phyloP scores from a whole-genome alignment of 2,329 filamentous ascomycete genomes.

The Dothiorella sarmentorum region DNA sequence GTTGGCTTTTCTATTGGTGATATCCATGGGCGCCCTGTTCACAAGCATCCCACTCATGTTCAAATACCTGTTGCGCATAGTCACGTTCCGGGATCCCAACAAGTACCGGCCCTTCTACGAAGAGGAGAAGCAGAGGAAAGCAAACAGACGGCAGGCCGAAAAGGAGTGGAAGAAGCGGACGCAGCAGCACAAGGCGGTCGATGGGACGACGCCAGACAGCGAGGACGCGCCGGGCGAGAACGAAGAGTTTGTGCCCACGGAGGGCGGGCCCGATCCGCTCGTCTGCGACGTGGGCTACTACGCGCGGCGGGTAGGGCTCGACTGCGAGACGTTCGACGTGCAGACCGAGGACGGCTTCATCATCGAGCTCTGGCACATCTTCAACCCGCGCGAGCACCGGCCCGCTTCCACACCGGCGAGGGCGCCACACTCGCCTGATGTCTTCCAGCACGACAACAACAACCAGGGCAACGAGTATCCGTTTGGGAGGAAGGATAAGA shows the following conservation, averaged over 20 bases:
- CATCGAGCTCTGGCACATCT: conserved; percentile 84
- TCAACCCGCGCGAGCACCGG: conserved; percentile 72
- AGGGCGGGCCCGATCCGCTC: conserved; percentile 76
- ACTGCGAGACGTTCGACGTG: conserved; percentile 77
- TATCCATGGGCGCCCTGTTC: conserved; percentile 71
- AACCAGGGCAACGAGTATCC: conserved; percentile 20
- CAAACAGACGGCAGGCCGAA: conserved; percentile 56
- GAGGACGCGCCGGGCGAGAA: conserved; percentile 32
- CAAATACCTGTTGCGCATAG: conserved; percentile 48
- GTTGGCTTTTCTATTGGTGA: conserved; percentile 69
- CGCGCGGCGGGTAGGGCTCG: conserved; percentile 79
- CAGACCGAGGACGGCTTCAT: conserved; percentile 94
- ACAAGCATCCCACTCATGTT: conserved; percentile 59
- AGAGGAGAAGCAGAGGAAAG: conserved; percentile 64
- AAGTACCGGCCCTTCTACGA: conserved; percentile 63
- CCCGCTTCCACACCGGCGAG: conserved; percentile 50
- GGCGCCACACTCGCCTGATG: conserved; percentile 55
- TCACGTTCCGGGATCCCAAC: conserved; percentile 61
- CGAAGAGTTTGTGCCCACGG: conserved; percentile 65
- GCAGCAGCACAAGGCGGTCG: conserved; percentile 38
- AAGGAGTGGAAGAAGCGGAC: conserved; percentile 57
- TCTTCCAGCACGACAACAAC: conserved; percentile 51
- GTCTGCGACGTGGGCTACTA: conserved; percentile 81
- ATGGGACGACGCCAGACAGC: conserved; percentile 24
- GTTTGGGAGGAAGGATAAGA: conserved; percentile 55